phyloP scores from a whole-genome alignment of 169 alveolate species.

The Babesia sp. region DNA sequence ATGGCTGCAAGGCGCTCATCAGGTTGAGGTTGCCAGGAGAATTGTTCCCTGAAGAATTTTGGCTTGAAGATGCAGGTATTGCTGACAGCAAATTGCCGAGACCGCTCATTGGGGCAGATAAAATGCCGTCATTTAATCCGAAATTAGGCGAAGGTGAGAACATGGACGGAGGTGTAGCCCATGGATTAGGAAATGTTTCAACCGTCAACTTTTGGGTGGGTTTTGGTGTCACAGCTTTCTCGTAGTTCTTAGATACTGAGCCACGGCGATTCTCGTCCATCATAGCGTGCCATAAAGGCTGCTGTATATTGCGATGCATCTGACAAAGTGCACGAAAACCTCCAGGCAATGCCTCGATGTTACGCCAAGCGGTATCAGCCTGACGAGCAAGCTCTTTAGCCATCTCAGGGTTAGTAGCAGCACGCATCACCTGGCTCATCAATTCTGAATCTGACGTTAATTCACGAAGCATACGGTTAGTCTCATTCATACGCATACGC shows the following conservation, averaged over 20 bases:
- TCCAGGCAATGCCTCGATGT: conserved; percentile 81
- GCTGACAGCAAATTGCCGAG: background rate
- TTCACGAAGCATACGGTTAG: conserved; percentile 71
- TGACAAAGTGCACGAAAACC: conserved; percentile 76
- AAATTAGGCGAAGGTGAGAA: background rate
- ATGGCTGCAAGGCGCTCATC: background rate
- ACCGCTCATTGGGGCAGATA: background rate
- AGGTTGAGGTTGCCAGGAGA: background rate
- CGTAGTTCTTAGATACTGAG: background rate
- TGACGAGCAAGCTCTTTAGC: conserved; percentile 78
- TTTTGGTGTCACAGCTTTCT: background rate
- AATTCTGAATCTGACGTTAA: conserved; percentile 69
- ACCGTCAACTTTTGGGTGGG: conserved; percentile 37
- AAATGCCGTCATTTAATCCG: background rate
- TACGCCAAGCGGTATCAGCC: conserved; percentile 80
- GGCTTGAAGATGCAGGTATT: background rate
- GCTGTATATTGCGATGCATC: conserved; percentile 78
- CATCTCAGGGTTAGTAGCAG: conserved; percentile 76
- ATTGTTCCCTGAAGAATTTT: background rate
- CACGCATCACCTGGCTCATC: conserved; percentile 72
- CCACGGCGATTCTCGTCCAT: conserved; percentile 23
- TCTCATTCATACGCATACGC: conserved; percentile 37
- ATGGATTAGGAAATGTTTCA: conserved; percentile 63
- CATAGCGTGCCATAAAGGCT: conserved; percentile 74
- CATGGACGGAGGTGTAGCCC: conserved; percentile 30